These are phyloP conservation scores for Claviceps cyperi DNA, from an alignment of 2,329 filamentous ascomycete genomes.

Conservation along the genomic window DNA sequence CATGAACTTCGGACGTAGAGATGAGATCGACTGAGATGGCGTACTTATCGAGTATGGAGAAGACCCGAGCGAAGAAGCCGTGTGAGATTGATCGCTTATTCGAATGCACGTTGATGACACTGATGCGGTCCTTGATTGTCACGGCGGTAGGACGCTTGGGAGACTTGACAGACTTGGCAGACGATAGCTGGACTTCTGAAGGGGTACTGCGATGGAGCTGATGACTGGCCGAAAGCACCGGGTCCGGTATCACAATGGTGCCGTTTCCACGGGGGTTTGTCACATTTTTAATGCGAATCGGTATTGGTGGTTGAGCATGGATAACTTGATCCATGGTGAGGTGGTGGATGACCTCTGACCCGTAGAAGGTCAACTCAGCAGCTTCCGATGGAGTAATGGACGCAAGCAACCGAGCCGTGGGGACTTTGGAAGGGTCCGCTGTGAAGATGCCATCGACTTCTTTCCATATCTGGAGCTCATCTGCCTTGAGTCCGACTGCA, in stretches of 20 bases:
- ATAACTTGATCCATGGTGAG: constrained; percentile 97
- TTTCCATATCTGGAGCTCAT: constrained; percentile 96
- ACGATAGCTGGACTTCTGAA: constrained; percentile 17
- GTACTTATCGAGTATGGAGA: constrained; percentile 76
- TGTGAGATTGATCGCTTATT: constrained; percentile 95
- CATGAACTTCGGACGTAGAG: constrained; percentile 90
- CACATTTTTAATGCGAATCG: constrained; percentile 83
- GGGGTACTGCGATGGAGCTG: constrained; percentile 40
- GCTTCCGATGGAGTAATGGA: constrained; percentile 90
- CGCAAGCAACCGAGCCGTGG: constrained; percentile 77
- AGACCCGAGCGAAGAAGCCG: constrained; percentile 89
- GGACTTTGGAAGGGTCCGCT: constrained; percentile 74
- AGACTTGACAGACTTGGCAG: constrained; percentile 25
- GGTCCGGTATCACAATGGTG: constrained; percentile 72
- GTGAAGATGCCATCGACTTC: constrained; percentile 93
- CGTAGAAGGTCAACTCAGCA: constrained; percentile 87
- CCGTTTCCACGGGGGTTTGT: constrained; percentile 70
- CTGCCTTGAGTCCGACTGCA: constrained; percentile 73
- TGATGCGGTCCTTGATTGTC: constrained; percentile 93
- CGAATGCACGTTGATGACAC: constrained; percentile 94
- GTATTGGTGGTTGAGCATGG: constrained; percentile 63
- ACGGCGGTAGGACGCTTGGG: constrained; percentile 75
- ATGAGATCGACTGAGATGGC: constrained; percentile 89
- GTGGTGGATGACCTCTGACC: constrained; percentile 94
- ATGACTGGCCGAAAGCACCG: constrained; percentile 36